A percentile compares a stretch with the other conserved stretches of the same genome.
These are phyloP conservation scores for Lactarius evosmus DNA, from an alignment of 768 basidiomycete genomes.

Conservation along the genomic window DNA sequence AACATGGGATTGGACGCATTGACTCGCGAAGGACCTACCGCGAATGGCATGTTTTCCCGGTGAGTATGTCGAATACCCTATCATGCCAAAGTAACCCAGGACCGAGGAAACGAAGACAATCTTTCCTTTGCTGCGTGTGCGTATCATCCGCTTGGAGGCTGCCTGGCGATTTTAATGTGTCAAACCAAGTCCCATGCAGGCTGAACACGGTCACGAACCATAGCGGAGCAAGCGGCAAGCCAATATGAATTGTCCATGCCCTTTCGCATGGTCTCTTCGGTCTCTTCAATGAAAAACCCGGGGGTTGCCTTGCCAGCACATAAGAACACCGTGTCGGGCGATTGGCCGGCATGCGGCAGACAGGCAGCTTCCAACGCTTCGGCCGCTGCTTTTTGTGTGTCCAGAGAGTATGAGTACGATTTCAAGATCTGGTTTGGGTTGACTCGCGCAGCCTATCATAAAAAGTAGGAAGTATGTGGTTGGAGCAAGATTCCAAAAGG, in stretches of 20 bases:
- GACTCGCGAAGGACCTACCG: constrained; percentile 45
- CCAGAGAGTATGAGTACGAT: constrained; percentile 64
- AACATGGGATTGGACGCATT: not conserved
- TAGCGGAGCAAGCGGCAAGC: constrained; percentile 50
- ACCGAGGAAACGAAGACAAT: constrained; percentile 75
- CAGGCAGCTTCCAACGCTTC: constrained; percentile 64
- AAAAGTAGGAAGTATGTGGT: constrained; percentile 3
- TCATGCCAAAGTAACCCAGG: constrained; percentile 68
- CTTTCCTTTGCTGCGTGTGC: constrained; percentile 56
- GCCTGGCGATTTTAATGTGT: constrained; percentile 43
- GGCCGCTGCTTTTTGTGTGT: constrained; percentile 48
- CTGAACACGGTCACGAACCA: constrained; percentile 38
- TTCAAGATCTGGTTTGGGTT: constrained; percentile 58
- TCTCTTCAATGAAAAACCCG: constrained; percentile 70
- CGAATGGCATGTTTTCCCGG: constrained; percentile 84
- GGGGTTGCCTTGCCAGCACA: constrained; percentile 77
- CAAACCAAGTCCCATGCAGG: not conserved
- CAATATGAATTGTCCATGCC: constrained; percentile 59
- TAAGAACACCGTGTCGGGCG: constrained; percentile 73
- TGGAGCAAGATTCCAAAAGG: not conserved
- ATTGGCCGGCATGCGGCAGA: constrained; percentile 48
- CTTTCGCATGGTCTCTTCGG: constrained; percentile 52
- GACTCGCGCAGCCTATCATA: constrained; percentile 47
- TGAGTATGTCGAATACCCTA: constrained; percentile 77
- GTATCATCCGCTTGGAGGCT: constrained; percentile 62